Conservation (phyloP, 345 rosid species). For the Salix exigua region DNA sequence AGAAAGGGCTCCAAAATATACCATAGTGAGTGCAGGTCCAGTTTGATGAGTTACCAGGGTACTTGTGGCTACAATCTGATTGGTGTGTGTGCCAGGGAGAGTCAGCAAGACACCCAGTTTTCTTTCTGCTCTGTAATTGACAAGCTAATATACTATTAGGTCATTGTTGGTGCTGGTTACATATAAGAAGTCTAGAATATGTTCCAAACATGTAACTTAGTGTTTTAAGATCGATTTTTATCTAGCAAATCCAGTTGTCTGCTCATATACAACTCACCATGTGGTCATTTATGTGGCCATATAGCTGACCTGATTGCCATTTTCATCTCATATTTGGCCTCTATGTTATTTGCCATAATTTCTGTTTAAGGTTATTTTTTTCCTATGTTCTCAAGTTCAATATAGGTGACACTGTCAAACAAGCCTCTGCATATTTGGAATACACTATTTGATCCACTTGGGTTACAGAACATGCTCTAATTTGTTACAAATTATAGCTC, state of each 20-base stretch:
- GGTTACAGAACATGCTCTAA: background rate
- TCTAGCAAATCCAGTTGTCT: background rate
- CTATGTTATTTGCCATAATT: background rate
- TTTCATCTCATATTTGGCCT: background rate
- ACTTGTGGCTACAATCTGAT: background rate
- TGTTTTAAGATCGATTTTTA: background rate
- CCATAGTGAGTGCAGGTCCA: background rate
- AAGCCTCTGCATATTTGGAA: background rate
- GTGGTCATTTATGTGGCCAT: background rate
- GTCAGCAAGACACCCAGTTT: background rate
- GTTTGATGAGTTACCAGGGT: background rate
- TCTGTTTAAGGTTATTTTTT: background rate
- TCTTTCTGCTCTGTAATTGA: background rate
- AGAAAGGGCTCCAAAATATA: background rate
- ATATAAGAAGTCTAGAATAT: background rate
- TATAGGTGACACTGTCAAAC: background rate
- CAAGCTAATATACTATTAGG: background rate
- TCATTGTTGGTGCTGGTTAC: background rate
- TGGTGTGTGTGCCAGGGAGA: background rate
- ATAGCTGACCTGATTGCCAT: background rate
- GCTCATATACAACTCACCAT: background rate
- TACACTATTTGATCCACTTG: background rate
- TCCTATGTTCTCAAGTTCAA: background rate
- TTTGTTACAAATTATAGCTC: background rate
- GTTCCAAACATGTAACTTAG: background rate